Evolutionary conservation across 441 rosid species (phyloP), one percentile per base, ranked within the genome.

Genomic region (Adansonia rubrostipa): DNA sequence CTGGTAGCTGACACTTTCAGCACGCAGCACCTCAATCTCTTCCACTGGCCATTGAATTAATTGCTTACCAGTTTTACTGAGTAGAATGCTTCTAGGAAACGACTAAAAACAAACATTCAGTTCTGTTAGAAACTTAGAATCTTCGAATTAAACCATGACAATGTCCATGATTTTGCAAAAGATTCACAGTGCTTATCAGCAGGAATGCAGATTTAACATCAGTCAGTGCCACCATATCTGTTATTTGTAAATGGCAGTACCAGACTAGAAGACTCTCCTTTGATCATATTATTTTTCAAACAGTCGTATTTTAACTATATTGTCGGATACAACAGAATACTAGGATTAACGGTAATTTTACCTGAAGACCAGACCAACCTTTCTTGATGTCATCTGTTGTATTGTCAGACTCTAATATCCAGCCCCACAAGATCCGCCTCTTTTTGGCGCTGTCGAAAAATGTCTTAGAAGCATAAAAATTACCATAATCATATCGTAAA

Each of bases 341-440:
- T 19, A 42, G 8, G 74, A 47, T 48, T 48, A 5, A 6, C 28
- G 74, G 58, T 71, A 11, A n/a, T 20, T 0, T 60, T 83, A 89
- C 93, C 89, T 84, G 77, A 44, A 90, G 17, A 9, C 94, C 86
- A 42, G 89, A 77, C 92, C 94, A 89, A 63, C 91, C 90, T 80
- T 79, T 87, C 70, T 78, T 54, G 64, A 84, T 40, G 77, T 83
- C 85, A 78, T 85, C 86, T 0, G 80, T 79, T 11, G 6, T 69
- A 28, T 64, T 84, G 1, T 82, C 85, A 6, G 85, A 86, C 74
- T 89, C 92, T 10, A 80, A 28, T 15, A 87, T 73, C 92, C 92
- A 90, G 15, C 83, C 90, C 89, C 85, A 87, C 65, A 86, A 82
- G 28, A 89, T 79, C 71, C 89, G 75, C 28, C 90, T 66, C 33